Evolutionary conservation across 768 basidiomycete genomes (phyloP).

Genomic region (Russula emetica): DNA sequence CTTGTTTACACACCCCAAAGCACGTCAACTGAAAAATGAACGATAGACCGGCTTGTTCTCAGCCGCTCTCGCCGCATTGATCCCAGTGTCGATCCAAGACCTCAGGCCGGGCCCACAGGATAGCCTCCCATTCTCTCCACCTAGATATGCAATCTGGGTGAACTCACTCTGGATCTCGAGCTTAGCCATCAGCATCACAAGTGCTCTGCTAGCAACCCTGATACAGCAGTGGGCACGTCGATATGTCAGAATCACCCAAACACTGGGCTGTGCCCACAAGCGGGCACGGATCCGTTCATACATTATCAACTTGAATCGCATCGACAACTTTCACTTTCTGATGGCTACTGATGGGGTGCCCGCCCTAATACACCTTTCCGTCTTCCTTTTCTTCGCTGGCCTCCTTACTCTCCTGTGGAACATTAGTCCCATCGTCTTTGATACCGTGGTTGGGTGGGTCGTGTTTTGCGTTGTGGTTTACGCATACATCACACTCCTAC

Average conservation of each 20-base stretch:
- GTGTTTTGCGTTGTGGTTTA: neutral
- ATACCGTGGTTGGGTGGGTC: neutral
- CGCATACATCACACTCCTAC: constrained; percentile 2
- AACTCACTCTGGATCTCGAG: constrained; percentile 9
- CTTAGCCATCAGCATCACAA: neutral
- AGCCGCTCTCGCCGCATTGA: neutral
- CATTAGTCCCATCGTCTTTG: neutral
- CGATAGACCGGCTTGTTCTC: neutral
- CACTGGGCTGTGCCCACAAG: neutral
- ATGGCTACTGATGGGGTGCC: constrained; percentile 5
- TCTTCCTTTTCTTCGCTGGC: constrained; percentile 7
- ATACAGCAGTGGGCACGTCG: neutral
- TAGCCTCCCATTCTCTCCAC: neutral
- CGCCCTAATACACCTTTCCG: neutral
- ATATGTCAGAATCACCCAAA: neutral
- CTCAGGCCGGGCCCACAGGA: neutral
- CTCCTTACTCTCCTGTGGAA: neutral
- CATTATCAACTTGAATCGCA: neutral
- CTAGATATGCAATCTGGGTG: neutral
- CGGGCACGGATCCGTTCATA: constrained; percentile 8
- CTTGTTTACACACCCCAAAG: neutral
- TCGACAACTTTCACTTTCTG: neutral
- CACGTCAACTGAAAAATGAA: neutral
- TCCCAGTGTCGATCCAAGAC: neutral
- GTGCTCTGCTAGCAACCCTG: constrained; percentile 1